Conservation (phyloP, 176 grass and related monocot genomes). For the Cymbopogon citratus region DNA sequence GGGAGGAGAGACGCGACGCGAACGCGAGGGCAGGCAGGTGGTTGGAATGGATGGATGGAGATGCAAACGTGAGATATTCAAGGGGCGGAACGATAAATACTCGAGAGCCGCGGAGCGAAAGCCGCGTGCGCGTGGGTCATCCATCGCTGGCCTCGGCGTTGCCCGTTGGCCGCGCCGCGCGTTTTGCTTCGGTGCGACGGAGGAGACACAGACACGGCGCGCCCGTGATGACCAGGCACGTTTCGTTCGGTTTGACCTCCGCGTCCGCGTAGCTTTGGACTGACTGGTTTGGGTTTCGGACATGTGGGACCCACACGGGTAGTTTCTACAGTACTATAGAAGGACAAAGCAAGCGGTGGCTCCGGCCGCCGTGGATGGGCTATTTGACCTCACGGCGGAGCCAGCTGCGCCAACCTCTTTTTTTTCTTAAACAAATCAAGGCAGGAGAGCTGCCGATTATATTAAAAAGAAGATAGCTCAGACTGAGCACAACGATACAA, state of each 20-base stretch:
- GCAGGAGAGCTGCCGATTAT: no score
- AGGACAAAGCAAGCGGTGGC: no score
- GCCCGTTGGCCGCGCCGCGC: background rate
- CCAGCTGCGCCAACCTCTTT: background rate
- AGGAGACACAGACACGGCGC: background rate
- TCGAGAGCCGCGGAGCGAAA: background rate
- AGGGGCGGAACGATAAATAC: constrained; percentile 25
- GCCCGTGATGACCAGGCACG: background rate
- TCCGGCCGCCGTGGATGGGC: no score
- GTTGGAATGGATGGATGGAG: background rate
- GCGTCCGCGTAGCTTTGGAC: no score
- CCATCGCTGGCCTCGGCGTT: background rate
- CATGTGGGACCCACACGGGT: no score
- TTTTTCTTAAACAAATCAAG: no score
- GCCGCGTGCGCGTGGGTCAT: background rate
- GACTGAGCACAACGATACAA: no score
- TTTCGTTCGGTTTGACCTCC: no score
- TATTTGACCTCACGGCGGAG: no score
- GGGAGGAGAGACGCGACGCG: background rate
- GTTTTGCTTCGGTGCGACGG: constrained; percentile 22
- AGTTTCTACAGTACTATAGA: no score
- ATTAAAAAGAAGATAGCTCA: no score
- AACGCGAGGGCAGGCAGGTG: background rate
- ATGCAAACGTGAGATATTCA: constrained; percentile 15
- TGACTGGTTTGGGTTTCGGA: no score